Conservation (phyloP, 306 rosid species). For the Rosa lucieae region DNA sequence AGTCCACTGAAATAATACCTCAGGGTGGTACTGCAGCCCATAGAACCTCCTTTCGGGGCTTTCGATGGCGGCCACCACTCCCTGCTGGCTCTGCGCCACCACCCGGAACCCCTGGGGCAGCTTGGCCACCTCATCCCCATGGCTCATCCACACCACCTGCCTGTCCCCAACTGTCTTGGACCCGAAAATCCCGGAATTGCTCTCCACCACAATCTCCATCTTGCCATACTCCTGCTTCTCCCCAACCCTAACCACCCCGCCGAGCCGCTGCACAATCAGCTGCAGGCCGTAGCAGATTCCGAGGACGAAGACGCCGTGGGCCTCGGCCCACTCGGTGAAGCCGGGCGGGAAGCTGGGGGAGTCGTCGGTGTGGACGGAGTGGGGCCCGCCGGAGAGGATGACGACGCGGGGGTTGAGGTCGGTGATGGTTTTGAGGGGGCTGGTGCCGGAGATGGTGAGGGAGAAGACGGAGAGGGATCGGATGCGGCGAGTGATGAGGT, state of each 20-base stretch:
- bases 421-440: constrained; percentile 59
- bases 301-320: constrained; percentile 57
- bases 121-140: constrained; percentile 74
- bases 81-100: constrained; percentile 81
- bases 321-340: constrained; percentile 73
- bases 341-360: constrained; percentile 77
- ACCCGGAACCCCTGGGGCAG: constrained; percentile 71
- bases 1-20: constrained; percentile 38
- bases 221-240: constrained; percentile 85
- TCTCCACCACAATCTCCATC: constrained; percentile 71
- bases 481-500: constrained; percentile 95
- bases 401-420: constrained; percentile 71
- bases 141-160: constrained; percentile 95
- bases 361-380: constrained; percentile 78
- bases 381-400: constrained; percentile 96
- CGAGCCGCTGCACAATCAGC: constrained; percentile 78
- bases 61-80: constrained; percentile 69
- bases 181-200: constrained; percentile 44
- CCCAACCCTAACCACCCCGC: constrained; percentile 74
- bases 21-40: constrained; percentile 96
- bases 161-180: constrained; percentile 42
- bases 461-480: constrained; percentile 80
- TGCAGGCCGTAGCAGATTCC: constrained; percentile 96
- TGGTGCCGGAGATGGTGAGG: constrained; percentile 84
- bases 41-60: constrained; percentile 53